A percentile compares a stretch with the other conserved stretches of the same genome.
These are phyloP conservation scores for Phlyctochytrium arcticum DNA, from an alignment of 192 early-diverging fungal genomes.

Conservation along the genomic window DNA sequence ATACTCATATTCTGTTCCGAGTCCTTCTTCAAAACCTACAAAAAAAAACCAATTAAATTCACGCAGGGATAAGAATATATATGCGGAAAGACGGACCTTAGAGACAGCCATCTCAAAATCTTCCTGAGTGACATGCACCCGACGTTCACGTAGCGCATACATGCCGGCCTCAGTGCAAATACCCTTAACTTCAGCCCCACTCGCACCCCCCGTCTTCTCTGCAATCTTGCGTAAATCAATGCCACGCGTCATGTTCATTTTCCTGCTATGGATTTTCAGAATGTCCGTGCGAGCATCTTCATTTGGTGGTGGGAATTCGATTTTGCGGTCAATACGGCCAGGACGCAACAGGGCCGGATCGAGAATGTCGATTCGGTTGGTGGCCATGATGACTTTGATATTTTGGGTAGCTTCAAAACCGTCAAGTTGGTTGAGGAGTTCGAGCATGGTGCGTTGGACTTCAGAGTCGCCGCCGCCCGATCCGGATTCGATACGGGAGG, in stretches of 20 bases:
- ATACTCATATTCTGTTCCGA: conserved; percentile 94
- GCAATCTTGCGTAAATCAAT: conserved; percentile 96
- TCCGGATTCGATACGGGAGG: conserved; percentile 88
- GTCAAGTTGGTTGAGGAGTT: conserved; percentile 97
- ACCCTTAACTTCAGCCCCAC: conserved; percentile 97
- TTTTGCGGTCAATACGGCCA: conserved; percentile 94
- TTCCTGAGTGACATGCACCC: conserved; percentile 99
- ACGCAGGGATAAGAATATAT: neutral
- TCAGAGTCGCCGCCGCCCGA: conserved; percentile 91
- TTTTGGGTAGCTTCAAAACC: conserved; percentile 73
- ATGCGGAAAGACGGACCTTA: conserved; percentile 53
- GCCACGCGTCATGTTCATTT: conserved; percentile 76
- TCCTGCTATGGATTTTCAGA: conserved; percentile 87
- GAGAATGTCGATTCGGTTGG: conserved; percentile 95
- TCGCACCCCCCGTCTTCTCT: conserved; percentile 90
- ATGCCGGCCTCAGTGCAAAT: conserved; percentile 99
- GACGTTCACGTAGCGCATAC: conserved; percentile 94
- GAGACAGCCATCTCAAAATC: conserved; percentile 99
- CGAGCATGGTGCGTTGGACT: conserved; percentile 98
- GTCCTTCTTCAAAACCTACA: conserved; percentile 93
- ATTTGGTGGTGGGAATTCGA: conserved; percentile 98
- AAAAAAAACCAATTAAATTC: neutral
- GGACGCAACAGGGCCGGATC: conserved; percentile 94
- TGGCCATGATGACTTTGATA: conserved; percentile 89
- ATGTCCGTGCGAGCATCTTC: conserved; percentile 92